Base-by-base conservation (phyloP, 2,329 filamentous ascomycete genomes). In the Fusarium sp. region DNA sequence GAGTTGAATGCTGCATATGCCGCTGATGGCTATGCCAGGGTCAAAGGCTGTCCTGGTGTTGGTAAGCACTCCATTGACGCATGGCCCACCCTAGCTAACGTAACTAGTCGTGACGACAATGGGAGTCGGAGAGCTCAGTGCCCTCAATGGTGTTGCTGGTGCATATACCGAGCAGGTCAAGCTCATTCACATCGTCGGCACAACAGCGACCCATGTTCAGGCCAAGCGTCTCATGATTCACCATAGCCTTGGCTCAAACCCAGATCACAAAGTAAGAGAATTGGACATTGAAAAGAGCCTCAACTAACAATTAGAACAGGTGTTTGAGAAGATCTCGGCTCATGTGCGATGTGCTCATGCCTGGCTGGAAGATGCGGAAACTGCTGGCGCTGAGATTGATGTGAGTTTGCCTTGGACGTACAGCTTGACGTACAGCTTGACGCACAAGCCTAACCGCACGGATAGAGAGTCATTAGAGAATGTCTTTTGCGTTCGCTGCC, bases 1-100 rank as follows among this genome's bases (percentile, higher is more conserved):
- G 68, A 70, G 27, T 29, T 70, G 2, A 70, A 70, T 10, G 68
- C 68, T 24, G 68, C 64, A 10, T 70, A 70, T n/a, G 68, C 68
- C 24, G 68, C 68, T 29, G 68, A 70, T 38, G 68, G 68, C 22
- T 70, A 70, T 20, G 68, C 68, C 5, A 35, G 68, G 24, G 47
- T 67, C 13, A 70, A 70, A 37, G 64, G 64, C 1, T 50, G 64
- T 24, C 64, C 68, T 11, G 68, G 68, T 6, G 64, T 64, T 16
- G 37, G 67, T 67, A 47, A 57, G 67, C 8, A n/a, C 4, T 14
- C 16, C 11, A 34, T 10, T 5, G 5, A 18, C 7, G 27, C 13
- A 1, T 2, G 1, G 22, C 3, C 2, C 9, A 27, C 6, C 18
- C 29, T 6, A 16, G 18, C 61, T 67, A 34, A 64, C 4, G 10